phyloP scores from a whole-genome alignment of 306 rosid species.

The Mucuna pruriens region DNA sequence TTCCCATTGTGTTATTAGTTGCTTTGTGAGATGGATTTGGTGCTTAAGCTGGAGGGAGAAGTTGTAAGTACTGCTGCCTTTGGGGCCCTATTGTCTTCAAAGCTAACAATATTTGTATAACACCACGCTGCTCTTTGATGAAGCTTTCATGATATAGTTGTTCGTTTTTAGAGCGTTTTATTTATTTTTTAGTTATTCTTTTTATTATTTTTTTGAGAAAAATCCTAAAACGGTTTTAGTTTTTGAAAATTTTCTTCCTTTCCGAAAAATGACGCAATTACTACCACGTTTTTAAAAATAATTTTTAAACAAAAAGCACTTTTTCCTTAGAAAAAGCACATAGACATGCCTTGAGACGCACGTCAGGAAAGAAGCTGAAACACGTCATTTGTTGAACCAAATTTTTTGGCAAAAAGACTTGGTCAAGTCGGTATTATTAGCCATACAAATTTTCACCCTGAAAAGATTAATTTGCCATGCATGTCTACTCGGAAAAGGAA shows the following conservation, averaged over 20 bases:
- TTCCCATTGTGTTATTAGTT: slow-evolving; percentile 11
- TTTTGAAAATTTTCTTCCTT: not conserved
- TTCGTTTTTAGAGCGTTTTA: not conserved
- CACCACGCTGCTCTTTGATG: not conserved
- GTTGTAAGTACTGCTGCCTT: not conserved
- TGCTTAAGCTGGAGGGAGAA: not conserved
- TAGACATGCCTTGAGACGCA: not conserved
- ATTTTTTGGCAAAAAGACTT: not conserved
- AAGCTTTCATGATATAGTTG: not conserved
- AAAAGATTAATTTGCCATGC: not conserved
- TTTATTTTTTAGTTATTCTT: no score
- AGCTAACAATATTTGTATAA: slow-evolving; percentile 7
- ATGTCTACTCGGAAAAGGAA: not conserved
- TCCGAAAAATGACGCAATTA: not conserved
- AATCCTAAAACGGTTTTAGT: not conserved
- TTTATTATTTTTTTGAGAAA: not conserved
- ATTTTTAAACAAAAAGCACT: not conserved
- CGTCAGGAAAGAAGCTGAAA: not conserved
- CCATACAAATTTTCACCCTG: not conserved
- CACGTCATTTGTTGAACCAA: not conserved
- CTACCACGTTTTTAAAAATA: not conserved
- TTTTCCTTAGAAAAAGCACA: not conserved
- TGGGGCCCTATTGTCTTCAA: not conserved
- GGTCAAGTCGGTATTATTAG: slow-evolving; percentile 7
- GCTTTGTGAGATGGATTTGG: not conserved